Conservation (phyloP, 345 rosid genomes). For the Kernera saxatilis region DNA sequence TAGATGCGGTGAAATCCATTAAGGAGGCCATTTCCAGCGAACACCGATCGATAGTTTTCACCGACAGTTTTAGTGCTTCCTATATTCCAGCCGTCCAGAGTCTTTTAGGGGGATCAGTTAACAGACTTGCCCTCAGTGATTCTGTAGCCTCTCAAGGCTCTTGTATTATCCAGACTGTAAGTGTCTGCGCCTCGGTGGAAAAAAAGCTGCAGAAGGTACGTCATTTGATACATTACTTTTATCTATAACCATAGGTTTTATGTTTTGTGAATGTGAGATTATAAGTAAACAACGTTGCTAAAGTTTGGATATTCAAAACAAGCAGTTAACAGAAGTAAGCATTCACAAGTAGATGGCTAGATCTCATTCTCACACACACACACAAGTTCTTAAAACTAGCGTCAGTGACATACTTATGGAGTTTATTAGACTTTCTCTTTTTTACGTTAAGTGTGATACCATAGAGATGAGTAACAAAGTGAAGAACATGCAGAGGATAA, state of each 20-base stretch:
- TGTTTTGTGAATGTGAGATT: background rate
- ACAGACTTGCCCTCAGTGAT: slow-evolving; percentile 42
- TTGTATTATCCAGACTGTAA: slow-evolving; percentile 41
- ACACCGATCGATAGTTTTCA: slow-evolving; percentile 50
- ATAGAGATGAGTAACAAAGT: background rate
- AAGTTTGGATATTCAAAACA: background rate
- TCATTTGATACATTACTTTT: background rate
- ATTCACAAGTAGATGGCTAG: background rate
- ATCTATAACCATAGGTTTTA: background rate
- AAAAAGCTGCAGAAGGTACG: slow-evolving; percentile 47
- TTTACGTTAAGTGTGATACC: background rate
- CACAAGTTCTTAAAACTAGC: background rate
- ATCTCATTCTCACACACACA: background rate
- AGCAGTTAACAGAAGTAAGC: background rate
- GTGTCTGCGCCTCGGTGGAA: slow-evolving; percentile 40
- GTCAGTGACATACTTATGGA: background rate
- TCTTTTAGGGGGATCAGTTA: slow-evolving; percentile 38
- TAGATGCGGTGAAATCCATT: slow-evolving; percentile 47
- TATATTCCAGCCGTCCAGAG: slow-evolving; percentile 32
- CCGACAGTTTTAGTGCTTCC: slow-evolving; percentile 28
- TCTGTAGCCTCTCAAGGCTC: slow-evolving; percentile 49
- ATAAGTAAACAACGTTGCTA: background rate
- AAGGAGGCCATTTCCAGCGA: slow-evolving; percentile 53
- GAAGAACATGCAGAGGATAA: background rate
- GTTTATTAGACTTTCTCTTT: background rate